Percentiles rank a stretch among this genome's conserved stretches.
Evolutionary conservation across 306 rosid genomes (phyloP).

Genomic region (Bauhinia variegata): DNA sequence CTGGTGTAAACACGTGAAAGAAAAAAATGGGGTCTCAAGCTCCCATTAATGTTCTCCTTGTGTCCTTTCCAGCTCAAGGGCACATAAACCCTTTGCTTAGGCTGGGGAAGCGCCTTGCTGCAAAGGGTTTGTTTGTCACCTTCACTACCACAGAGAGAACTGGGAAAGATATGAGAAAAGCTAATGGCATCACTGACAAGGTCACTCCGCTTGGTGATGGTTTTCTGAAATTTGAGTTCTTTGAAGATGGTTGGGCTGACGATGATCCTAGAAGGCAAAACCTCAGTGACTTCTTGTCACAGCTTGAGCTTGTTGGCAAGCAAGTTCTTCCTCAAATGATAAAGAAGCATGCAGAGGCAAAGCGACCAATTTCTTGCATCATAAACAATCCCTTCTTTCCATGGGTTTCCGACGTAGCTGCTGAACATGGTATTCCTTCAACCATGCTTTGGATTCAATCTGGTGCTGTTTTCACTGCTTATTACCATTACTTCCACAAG

Average conservation of each 20-base stretch:
- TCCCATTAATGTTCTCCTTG: conserved; percentile 45
- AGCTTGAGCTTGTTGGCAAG: conserved; percentile 49
- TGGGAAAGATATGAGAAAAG: conserved; percentile 49
- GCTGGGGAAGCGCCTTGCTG: conserved; percentile 62
- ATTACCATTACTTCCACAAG: conserved; percentile 53
- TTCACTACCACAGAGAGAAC: conserved; percentile 47
- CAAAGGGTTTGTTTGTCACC: conserved; percentile 64
- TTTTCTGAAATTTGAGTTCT: conserved; percentile 59
- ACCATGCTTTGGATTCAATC: conserved; percentile 74
- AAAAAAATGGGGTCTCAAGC: conserved; percentile 47
- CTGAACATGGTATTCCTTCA: conserved; percentile 44
- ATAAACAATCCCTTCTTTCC: conserved; percentile 68
- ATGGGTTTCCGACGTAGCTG: conserved; percentile 67
- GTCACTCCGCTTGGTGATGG: conserved; percentile 51
- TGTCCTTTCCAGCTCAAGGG: conserved; percentile 75
- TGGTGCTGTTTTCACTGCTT: conserved; percentile 55
- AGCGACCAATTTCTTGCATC: conserved; percentile 55
- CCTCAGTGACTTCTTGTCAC: conserved; percentile 6
- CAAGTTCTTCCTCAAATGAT: conserved; percentile 35
- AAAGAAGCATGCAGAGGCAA: conserved; percentile 36
- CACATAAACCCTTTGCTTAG: conserved; percentile 76
- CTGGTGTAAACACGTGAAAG: too few relatives aligned
- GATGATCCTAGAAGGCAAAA: conserved; percentile 31
- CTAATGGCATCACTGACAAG: conserved; percentile 45
- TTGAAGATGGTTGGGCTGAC: conserved; percentile 49